A percentile compares a stretch with the other conserved stretches of the same genome.
Conservation (phyloP, 768 basidiomycete species). For the Tulasnella sp. region DNA sequence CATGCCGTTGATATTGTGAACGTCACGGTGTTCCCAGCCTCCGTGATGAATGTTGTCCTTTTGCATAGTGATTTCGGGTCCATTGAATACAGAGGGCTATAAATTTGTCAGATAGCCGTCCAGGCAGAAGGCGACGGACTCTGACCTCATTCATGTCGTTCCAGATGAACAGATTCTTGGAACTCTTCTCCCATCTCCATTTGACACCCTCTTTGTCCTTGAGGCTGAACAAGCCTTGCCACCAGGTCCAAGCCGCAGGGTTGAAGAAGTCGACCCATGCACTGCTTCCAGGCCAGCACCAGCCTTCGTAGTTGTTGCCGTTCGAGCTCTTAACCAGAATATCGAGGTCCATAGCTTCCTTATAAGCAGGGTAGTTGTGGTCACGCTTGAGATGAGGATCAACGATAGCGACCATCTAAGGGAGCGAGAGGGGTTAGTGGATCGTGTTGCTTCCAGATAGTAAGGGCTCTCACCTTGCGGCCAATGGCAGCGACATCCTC, state of each 20-base stretch:
- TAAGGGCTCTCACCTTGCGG: constrained; percentile 56
- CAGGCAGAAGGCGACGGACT: not conserved
- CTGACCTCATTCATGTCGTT: constrained; percentile 98
- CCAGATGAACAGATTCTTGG: constrained; percentile 85
- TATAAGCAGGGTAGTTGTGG: constrained; percentile 71
- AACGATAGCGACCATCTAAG: constrained; percentile 92
- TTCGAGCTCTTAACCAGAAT: constrained; percentile 75
- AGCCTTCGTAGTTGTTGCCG: constrained; percentile 83
- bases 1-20: constrained; percentile 98
- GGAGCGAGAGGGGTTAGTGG: constrained; percentile 3
- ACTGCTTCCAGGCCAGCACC: constrained; percentile 97
- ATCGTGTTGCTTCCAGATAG: not conserved
- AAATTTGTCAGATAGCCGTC: constrained; percentile 4
- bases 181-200: constrained; percentile 77
- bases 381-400: constrained; percentile 93
- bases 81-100: constrained; percentile 96
- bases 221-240: constrained; percentile 74
- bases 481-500: constrained; percentile 77
- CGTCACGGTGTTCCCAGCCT: constrained; percentile 96
- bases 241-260: constrained; percentile 82
- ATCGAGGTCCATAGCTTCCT: constrained; percentile 71
- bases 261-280: constrained; percentile 99
- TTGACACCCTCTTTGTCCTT: constrained; percentile 40
- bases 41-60: constrained; percentile 76
- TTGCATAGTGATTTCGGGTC: constrained; percentile 86